phyloP scores from a whole-genome alignment of 1,284 basidiomycete genomes.

The Salmacisia buchloeana region DNA sequence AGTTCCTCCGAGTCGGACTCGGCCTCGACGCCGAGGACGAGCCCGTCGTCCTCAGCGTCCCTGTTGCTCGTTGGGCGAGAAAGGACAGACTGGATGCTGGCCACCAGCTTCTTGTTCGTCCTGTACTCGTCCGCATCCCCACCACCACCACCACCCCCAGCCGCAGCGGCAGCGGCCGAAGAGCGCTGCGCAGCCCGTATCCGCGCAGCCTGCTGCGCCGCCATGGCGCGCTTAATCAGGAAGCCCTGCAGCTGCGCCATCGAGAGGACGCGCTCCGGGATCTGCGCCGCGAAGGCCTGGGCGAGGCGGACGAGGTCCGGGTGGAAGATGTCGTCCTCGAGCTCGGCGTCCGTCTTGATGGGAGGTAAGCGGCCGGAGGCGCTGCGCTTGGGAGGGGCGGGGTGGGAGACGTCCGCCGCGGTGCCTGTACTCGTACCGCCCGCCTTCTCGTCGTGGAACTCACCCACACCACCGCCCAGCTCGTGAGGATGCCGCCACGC shows the following conservation, averaged over 20 bases:
- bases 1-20: not conserved
- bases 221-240: conserved; percentile 1
- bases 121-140: not conserved
- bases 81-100: not conserved
- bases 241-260: conserved; percentile 8
- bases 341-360: not conserved
- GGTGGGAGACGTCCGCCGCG: no score
- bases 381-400: not conserved
- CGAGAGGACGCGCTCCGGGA: conserved; percentile 2
- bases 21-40: not conserved
- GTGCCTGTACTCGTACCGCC: not conserved
- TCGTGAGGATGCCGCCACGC: not conserved
- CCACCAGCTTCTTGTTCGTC: not conserved
- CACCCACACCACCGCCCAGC: not conserved
- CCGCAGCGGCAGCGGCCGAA: not conserved
- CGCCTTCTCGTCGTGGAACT: not conserved
- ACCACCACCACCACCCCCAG: not conserved
- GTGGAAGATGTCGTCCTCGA: conserved; percentile 4
- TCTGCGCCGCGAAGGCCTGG: not conserved
- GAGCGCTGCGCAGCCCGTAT: not conserved
- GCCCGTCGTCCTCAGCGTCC: not conserved
- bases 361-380: not conserved
- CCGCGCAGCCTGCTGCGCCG: conserved; percentile 3
- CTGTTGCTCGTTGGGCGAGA: no score
- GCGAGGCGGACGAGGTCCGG: not conserved